Evolutionary conservation across 345 rosid genomes (phyloP), one percentile per base, ranked within the genome.

Genomic region (Arabidopsis suecica): DNA sequence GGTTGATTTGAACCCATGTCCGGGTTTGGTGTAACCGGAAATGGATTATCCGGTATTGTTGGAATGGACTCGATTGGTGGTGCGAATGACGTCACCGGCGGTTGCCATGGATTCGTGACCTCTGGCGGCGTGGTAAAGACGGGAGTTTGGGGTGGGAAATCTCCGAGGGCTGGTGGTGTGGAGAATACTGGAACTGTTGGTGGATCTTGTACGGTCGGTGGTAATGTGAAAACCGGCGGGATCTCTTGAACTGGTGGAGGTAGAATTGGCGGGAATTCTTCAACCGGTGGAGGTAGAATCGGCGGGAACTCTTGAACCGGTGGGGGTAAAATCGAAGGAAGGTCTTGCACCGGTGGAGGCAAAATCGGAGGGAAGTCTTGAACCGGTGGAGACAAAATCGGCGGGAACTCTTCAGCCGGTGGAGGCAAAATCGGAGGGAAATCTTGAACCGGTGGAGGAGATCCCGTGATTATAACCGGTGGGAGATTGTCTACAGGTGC

Each of bases 51-150:
- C 14, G 77, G 73, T 23, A 78, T 23, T 0, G 77, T 72, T 59
- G 73, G 77, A 12, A 65, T 65, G 16, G 71, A 44, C 33, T 65
- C 74, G 16, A 63, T 58, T 9, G 80, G 77, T n/a, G 76, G 80
- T 22, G 78, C 58, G 30, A 74, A 74, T n/a, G 72, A 65, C 16
- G 72, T 74, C n/a, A 74, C 57, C 18, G 25, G 41, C 5, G 78
- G 37, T 47, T 77, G 80, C 81, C 77, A 72, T 65, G 73, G 72
- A 71, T 71, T 77, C 4, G 81, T 65, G 4, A 77, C 36, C 34
- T 77, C 72, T 12, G 77, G 81, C 1, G 72, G 72, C 9, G 47
- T 71, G 0, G 67, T 61, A 41, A 37, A 65, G 6, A 65, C 41
- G 5, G 77, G 77, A 65, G 72, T 77, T 71, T 77, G 72, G 32